Percentiles rank a stretch among this genome's conserved stretches.
These are phyloP conservation scores for Lactarius deliciosus DNA, from an alignment of 768 basidiomycete genomes.

Conservation along the genomic window DNA sequence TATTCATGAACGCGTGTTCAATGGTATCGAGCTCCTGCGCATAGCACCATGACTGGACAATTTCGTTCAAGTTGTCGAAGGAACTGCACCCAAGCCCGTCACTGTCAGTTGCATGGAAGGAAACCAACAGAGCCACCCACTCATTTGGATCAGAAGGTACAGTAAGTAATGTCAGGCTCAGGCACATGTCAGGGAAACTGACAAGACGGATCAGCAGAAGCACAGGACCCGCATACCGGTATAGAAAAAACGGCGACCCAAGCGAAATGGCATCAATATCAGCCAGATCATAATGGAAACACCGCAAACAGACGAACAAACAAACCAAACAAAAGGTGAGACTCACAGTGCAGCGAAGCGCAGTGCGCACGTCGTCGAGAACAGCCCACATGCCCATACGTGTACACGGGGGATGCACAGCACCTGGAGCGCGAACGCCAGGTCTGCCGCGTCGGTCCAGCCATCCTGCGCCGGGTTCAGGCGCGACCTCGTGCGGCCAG, in stretches of 20 bases:
- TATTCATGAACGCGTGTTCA: conserved; percentile 32
- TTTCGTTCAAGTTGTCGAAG: conserved; percentile 28
- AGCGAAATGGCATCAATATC: no score
- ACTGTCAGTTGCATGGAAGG: neutral
- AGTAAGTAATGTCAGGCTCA: conserved; percentile 28
- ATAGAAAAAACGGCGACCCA: no score
- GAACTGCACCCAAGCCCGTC: conserved; percentile 6
- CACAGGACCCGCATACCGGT: no score
- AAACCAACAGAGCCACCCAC: conserved; percentile 2
- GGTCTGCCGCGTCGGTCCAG: conserved; percentile 36
- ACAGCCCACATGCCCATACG: conserved; percentile 33
- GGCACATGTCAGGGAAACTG: conserved; percentile 30
- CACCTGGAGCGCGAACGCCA: conserved; percentile 31
- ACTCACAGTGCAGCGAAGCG: conserved; percentile 32
- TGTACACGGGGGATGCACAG: conserved; percentile 33
- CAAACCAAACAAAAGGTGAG: neutral
- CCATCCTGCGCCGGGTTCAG: conserved; percentile 31
- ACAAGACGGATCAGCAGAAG: neutral
- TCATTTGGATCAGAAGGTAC: conserved; percentile 22
- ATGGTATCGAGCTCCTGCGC: conserved; percentile 31
- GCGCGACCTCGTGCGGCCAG: conserved; percentile 28
- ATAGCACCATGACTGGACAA: conserved; percentile 33
- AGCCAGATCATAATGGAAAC: neutral
- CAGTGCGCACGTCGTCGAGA: conserved; percentile 32
- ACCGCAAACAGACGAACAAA: neutral